Percentiles rank a stretch among this genome's conserved stretches.
Conservation (phyloP, 2,329 filamentous ascomycete species). For the Karstenula rhodostoma region DNA sequence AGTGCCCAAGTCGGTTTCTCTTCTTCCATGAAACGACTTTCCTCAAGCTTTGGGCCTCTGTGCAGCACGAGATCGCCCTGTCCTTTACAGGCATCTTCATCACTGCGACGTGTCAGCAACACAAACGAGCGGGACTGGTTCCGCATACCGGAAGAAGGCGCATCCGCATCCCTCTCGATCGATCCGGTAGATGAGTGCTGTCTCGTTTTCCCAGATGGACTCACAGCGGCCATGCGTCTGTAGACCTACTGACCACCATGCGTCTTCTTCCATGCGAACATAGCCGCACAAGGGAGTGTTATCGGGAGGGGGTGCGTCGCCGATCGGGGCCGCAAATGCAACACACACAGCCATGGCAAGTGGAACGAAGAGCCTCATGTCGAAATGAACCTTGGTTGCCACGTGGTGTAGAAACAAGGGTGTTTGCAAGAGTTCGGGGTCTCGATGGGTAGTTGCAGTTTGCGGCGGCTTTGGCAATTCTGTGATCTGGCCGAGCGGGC, state of each 20-base stretch:
- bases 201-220: conserved; percentile 12
- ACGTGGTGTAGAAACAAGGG: neutral
- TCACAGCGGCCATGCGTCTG: conserved; percentile 11
- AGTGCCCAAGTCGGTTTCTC: conserved; percentile 9
- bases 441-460: neutral
- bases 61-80: conserved; percentile 4
- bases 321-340: conserved; percentile 9
- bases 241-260: conserved; percentile 5
- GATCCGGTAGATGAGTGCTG: conserved; percentile 12
- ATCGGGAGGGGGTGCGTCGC: neutral
- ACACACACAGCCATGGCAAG: neutral
- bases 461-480: neutral
- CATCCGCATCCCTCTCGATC: conserved; percentile 11
- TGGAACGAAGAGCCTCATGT: conserved; percentile 7
- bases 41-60: conserved; percentile 8
- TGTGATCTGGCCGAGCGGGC: neutral
- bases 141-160: conserved; percentile 9
- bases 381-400: neutral
- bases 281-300: conserved; percentile 14
- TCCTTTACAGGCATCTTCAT: conserved; percentile 4
- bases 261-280: conserved; percentile 11
- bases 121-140: neutral
- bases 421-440: neutral
- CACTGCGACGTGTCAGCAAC: conserved; percentile 3
- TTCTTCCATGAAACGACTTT: conserved; percentile 4